Evolutionary conservation across 495 filamentous ascomycete species (phyloP).

Genomic region (Annulohypoxylon bovei): DNA sequence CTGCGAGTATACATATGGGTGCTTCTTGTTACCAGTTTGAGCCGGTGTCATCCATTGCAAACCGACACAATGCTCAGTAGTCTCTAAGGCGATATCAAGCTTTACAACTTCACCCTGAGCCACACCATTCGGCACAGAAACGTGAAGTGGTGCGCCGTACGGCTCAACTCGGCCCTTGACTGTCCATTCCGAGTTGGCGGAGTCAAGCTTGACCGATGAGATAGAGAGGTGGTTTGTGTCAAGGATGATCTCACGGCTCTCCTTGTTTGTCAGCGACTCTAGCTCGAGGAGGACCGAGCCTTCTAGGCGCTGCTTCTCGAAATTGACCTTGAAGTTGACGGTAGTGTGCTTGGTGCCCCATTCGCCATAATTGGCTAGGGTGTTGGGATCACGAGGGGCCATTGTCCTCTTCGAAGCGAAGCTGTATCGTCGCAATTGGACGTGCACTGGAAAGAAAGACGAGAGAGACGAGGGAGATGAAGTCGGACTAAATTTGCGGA

Average conservation of each 20-base stretch:
- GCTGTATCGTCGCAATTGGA: constrained; percentile 37
- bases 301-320: constrained; percentile 74
- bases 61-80: constrained; percentile 87
- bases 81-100: constrained; percentile 68
- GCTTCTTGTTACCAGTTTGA: constrained; percentile 91
- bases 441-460: constrained; percentile 16
- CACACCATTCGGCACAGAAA: constrained; percentile 71
- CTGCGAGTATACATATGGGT: constrained; percentile 98
- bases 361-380: constrained; percentile 87
- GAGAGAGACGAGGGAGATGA: background rate
- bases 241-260: constrained; percentile 79
- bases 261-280: constrained; percentile 73
- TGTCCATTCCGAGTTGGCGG: constrained; percentile 67
- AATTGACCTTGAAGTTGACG: constrained; percentile 82
- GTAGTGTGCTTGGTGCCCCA: constrained; percentile 84
- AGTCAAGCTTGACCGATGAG: constrained; percentile 70
- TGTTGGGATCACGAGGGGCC: constrained; percentile 84
- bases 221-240: constrained; percentile 87
- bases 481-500: constrained; percentile 36
- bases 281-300: constrained; percentile 81
- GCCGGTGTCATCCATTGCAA: constrained; percentile 91
- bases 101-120: constrained; percentile 70
- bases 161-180: constrained; percentile 74
- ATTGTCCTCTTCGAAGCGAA: constrained; percentile 54
- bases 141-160: constrained; percentile 80